These are phyloP conservation scores for Anisogramma anomala DNA, from an alignment of 2,329 filamentous ascomycete genomes.

Conservation along the genomic window DNA sequence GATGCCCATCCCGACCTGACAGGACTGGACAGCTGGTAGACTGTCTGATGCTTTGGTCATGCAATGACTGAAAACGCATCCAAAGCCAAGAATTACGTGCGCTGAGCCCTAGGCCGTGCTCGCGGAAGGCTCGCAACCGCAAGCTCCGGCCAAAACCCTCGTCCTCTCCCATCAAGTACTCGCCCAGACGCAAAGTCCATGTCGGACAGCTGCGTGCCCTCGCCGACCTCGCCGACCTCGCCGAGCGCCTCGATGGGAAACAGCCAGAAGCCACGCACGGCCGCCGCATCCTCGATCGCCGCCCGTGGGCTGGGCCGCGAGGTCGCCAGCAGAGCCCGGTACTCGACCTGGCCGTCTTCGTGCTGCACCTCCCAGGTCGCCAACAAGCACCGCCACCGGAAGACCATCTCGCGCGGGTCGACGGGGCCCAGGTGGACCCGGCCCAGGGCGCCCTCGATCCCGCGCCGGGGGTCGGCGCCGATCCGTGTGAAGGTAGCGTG, in stretches of 20 bases:
- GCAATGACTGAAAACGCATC: too few relatives aligned
- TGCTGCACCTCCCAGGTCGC: slow-evolving; percentile 1
- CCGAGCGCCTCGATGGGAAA: slow-evolving; percentile 7
- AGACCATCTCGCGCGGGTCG: slow-evolving; percentile 9
- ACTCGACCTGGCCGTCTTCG: slow-evolving; percentile 1
- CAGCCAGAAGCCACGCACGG: slow-evolving; percentile 7
- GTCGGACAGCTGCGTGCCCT: slow-evolving; percentile 1
- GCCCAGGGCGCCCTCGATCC: not conserved
- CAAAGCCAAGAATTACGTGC: too few relatives aligned
- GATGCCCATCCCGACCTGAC: too few relatives aligned
- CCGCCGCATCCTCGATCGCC: too few relatives aligned
- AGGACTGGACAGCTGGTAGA: too few relatives aligned
- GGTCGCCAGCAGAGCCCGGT: slow-evolving; percentile 2
- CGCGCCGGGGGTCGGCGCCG: not conserved
- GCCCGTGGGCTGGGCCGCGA: too few relatives aligned
- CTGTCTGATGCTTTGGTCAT: too few relatives aligned
- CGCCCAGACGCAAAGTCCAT: slow-evolving; percentile 1
- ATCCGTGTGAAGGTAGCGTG: not conserved
- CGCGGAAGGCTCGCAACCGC: not conserved
- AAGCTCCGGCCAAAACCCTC: slow-evolving; percentile 1
- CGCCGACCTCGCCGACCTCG: not conserved
- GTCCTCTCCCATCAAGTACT: slow-evolving; percentile 5
- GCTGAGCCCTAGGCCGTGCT: too few relatives aligned
- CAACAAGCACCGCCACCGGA: slow-evolving; percentile 8
- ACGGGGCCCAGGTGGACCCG: slow-evolving; percentile 1